Evolutionary conservation across 2,329 filamentous ascomycete genomes (phyloP).

Genomic region (Verticillium longisporum): DNA sequence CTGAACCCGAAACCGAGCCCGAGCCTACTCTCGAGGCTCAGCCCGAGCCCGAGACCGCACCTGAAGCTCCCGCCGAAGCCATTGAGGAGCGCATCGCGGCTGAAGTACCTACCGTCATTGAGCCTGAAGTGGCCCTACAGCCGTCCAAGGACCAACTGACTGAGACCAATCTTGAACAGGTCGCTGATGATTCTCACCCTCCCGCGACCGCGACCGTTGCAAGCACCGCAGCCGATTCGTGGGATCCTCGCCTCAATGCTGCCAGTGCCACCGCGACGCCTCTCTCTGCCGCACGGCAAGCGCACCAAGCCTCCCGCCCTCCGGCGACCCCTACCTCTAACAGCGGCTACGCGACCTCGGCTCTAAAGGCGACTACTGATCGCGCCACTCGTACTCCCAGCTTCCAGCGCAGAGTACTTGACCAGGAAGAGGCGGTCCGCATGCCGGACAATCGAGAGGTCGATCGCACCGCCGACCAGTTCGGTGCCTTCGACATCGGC

Average conservation of each 20-base stretch:
- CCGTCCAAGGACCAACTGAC: constrained; percentile 80
- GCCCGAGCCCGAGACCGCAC: constrained; percentile 23
- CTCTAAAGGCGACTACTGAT: constrained; percentile 67
- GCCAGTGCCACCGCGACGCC: constrained; percentile 59
- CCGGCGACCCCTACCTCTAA: constrained; percentile 2
- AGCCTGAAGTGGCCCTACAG: constrained; percentile 49
- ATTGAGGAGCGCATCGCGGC: constrained; percentile 18
- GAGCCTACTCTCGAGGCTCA: constrained; percentile 24
- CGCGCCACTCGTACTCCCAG: constrained; percentile 63
- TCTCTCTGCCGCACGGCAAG: constrained; percentile 55
- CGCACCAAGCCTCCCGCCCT: constrained; percentile 53
- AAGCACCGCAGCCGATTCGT: constrained; percentile 82
- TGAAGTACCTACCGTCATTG: constrained; percentile 28
- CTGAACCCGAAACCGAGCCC: constrained; percentile 11
- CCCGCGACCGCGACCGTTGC: constrained; percentile 75
- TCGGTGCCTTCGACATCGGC: constrained; percentile 89
- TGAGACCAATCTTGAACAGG: constrained; percentile 84
- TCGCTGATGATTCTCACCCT: constrained; percentile 74
- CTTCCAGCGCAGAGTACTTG: constrained; percentile 79
- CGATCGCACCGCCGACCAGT: constrained; percentile 88
- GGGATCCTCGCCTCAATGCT: constrained; percentile 60
- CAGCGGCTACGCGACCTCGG: constrained; percentile 73
- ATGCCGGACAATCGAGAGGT: constrained; percentile 97
- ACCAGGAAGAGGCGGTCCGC: constrained; percentile 95
- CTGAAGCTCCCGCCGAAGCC: constrained; percentile 23